phyloP scores from a whole-genome alignment of 2,329 filamentous ascomycete genomes.

The Fusarium papillatum region DNA sequence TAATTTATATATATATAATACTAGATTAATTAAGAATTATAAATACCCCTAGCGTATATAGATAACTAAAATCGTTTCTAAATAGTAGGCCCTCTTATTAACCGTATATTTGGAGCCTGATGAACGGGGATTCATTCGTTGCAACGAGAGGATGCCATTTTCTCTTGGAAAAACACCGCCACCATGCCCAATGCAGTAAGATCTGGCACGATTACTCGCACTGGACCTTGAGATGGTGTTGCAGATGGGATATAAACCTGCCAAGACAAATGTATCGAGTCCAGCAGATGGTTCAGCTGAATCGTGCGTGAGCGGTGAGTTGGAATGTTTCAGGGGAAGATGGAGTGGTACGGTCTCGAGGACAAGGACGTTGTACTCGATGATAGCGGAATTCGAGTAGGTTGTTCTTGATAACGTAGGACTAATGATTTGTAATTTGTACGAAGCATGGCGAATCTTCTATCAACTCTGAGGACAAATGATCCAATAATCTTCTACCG shows the following conservation, averaged over 20 bases:
- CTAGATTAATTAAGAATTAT: no score
- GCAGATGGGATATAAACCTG: neutral
- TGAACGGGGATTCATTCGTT: constrained; percentile 10
- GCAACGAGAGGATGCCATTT: constrained; percentile 3
- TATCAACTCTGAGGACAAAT: neutral
- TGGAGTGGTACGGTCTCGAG: constrained; percentile 5
- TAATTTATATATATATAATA: no score
- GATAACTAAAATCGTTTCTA: no score
- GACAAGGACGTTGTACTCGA: constrained; percentile 1
- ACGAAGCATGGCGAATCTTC: neutral
- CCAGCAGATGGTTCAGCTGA: neutral
- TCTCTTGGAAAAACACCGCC: neutral
- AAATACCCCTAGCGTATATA: no score
- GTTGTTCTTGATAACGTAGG: neutral
- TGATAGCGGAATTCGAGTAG: neutral
- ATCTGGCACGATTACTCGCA: neutral
- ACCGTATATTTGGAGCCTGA: neutral
- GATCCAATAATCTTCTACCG: neutral
- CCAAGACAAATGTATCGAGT: neutral
- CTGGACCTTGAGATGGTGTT: neutral
- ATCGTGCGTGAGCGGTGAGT: neutral
- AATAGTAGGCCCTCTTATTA: no score
- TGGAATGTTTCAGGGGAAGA: constrained; percentile 2
- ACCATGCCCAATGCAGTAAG: constrained; percentile 2
- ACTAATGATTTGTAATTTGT: neutral